Evolutionary conservation across 306 rosid genomes (phyloP).

Genomic region (Lagenaria siceraria): DNA sequence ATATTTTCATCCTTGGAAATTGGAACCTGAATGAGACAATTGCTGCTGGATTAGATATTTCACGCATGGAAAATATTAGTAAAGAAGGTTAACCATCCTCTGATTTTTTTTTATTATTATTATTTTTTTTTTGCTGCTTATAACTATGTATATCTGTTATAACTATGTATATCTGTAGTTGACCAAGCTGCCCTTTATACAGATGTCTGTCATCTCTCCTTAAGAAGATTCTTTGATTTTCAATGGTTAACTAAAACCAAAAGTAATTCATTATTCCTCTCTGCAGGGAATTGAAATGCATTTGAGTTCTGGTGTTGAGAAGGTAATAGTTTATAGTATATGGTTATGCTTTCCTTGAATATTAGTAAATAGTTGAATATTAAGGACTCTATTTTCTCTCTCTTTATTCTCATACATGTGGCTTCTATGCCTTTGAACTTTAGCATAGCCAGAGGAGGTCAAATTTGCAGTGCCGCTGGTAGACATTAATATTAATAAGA

Average conservation of each 20-base stretch:
- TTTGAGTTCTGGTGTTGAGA: conserved; percentile 42
- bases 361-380: neutral
- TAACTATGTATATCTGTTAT: neutral
- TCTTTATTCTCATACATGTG: conserved; percentile 31
- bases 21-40: neutral
- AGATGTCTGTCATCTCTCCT: neutral
- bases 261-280: conserved; percentile 3
- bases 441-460: conserved; percentile 88
- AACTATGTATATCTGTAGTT: neutral
- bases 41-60: neutral
- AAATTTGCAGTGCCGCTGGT: conserved; percentile 83
- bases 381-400: conserved; percentile 16
- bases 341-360: conserved; percentile 9
- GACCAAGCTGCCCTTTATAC: neutral
- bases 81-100: neutral
- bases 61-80: neutral
- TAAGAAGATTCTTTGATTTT: neutral
- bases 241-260: neutral
- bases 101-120: neutral
- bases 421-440: conserved; percentile 49
- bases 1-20: neutral
- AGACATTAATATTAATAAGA: conserved; percentile 76
- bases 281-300: conserved; percentile 95
- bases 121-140: neutral
- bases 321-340: conserved; percentile 45